phyloP scores from a whole-genome alignment of 208 protist genomes.

The Trypanosoma vivax region DNA sequence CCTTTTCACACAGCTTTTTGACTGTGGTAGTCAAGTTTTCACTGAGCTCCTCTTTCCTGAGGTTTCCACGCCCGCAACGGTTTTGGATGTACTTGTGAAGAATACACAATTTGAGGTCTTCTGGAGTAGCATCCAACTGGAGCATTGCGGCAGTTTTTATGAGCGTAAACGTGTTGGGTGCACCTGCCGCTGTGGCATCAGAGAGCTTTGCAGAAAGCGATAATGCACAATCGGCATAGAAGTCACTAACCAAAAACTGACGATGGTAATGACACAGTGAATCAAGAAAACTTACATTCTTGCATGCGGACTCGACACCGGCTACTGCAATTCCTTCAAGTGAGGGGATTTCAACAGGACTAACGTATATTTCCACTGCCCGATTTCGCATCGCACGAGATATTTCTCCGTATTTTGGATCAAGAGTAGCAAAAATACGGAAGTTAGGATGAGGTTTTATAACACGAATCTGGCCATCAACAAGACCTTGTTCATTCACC shows the following conservation, averaged over 20 bases:
- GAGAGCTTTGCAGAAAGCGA: conserved; percentile 38
- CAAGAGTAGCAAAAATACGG: conserved; percentile 98
- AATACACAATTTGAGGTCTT: conserved; percentile 27
- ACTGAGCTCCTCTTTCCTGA: conserved; percentile 34
- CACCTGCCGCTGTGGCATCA: conserved; percentile 65
- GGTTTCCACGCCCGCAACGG: conserved; percentile 65
- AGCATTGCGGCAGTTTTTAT: conserved; percentile 60
- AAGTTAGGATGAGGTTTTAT: conserved; percentile 97
- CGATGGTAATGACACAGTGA: conserved; percentile 62
- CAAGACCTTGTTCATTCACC: conserved; percentile 95
- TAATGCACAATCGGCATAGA: conserved; percentile 55
- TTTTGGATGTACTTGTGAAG: conserved; percentile 80
- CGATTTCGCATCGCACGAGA: conserved; percentile 99
- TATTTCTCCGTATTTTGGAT: conserved; percentile 97
- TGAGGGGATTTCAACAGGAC: conserved; percentile 71
- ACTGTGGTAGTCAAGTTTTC: conserved; percentile 24
- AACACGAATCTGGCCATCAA: conserved; percentile 88
- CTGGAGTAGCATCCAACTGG: conserved; percentile 1
- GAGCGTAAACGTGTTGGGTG: conserved; percentile 83
- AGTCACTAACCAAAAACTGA: conserved; percentile 54
- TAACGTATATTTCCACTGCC: conserved; percentile 96
- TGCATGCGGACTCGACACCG: conserved; percentile 5
- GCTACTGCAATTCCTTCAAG: conserved; percentile 32
- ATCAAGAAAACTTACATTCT: conserved; percentile 13
- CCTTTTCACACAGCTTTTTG: not conserved